Percentiles rank a stretch among this genome's conserved stretches.
Evolutionary conservation across 2,329 filamentous ascomycete genomes (phyloP).

Genomic region (Diplodia scrobiculata): DNA sequence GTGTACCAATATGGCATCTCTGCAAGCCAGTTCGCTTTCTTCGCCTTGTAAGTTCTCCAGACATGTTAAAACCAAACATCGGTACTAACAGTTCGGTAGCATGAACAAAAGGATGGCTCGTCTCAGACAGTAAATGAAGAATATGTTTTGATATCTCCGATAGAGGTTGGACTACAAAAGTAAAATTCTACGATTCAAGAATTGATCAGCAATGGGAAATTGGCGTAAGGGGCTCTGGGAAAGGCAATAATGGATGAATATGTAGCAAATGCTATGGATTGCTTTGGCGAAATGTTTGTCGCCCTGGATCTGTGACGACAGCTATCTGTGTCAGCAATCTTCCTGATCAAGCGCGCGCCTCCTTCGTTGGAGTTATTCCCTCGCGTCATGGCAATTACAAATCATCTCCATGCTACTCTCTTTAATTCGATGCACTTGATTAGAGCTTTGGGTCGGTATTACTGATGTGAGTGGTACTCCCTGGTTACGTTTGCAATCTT

Average conservation of each 20-base stretch:
- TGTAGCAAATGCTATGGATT: not conserved
- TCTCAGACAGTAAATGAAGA: not conserved
- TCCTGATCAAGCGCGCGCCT: too few relatives aligned
- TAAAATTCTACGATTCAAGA: not conserved
- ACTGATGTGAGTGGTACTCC: too few relatives aligned
- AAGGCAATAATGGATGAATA: not conserved
- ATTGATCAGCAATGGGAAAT: not conserved
- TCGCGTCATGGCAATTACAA: too few relatives aligned
- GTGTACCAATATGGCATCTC: constrained; percentile 93
- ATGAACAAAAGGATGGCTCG: constrained; percentile 30
- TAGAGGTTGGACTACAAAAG: not conserved
- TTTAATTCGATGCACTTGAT: too few relatives aligned
- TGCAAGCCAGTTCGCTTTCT: constrained; percentile 96
- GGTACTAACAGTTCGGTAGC: not conserved
- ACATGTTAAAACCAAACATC: not conserved
- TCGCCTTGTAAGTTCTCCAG: constrained; percentile 65
- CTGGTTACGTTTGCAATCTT: too few relatives aligned
- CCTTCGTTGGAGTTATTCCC: too few relatives aligned
- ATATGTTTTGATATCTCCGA: not conserved
- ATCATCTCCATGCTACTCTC: too few relatives aligned
- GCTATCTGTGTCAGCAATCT: too few relatives aligned
- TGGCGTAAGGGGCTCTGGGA: not conserved
- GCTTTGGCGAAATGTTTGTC: not conserved
- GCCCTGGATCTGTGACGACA: too few relatives aligned
- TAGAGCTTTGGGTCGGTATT: too few relatives aligned